Evolutionary conservation across 768 basidiomycete genomes (phyloP), one percentile per base, ranked within the genome.

Genomic region (Termitomyces bulborhizus): DNA sequence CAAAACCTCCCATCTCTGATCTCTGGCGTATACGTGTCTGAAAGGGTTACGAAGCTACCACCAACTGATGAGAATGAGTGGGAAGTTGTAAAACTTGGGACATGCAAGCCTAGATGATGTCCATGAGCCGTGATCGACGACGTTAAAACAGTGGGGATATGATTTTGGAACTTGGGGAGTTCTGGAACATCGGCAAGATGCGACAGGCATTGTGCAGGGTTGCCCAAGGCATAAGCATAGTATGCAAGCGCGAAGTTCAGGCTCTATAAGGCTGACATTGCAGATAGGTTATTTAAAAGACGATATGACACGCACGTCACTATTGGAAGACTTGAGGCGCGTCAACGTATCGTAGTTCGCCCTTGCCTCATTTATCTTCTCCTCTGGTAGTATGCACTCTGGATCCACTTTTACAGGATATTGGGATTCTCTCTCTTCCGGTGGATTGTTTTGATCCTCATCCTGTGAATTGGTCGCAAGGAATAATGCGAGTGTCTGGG

Each of bases 141-240:
- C 18, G 60, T 71, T 16, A 51, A 50, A 21, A 74, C 66, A 13
- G 66, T 62, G 11, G 81, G 81, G 24, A 83, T 74, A 57, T 82
- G 81, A 49, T 71, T 74, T 58, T 78, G 77, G n/a, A 79, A 69
- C 59, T 84, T 79, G 12, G 76, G 56, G 27, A 87, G 68, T 49
- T 82, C 75, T 9, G 80, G 77, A 6, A 88, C 78, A 60, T 77
- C 74, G 21, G 67, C 65, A 3, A 91, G 74, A 60, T 86, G 74
- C 3, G 71, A 61, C 13, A 95, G 70, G 55, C 89, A 92, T 54
- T 83, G 79, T 2, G 74, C 68, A 16, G 85, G 85, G 26, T 79
- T 75, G 27, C 85, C 83, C 6, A 92, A 68, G 0, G 92, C 90
- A 68, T 90, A 92, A 3, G 85, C 83, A 63, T 88, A 88, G 68